Conservation (phyloP, 768 basidiomycete species). For the Boletus speciosus region DNA sequence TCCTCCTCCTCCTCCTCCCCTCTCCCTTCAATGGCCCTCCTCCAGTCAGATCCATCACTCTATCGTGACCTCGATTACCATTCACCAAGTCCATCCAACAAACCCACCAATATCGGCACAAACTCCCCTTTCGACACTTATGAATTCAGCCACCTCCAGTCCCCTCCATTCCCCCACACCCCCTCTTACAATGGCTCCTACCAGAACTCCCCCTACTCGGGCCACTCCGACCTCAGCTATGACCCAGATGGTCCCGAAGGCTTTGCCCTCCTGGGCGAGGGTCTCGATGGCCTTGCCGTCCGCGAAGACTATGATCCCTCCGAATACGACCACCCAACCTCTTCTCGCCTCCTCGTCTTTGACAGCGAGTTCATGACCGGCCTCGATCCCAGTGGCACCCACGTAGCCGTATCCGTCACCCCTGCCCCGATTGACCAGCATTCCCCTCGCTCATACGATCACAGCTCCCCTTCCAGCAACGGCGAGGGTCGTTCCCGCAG, state of each 20-base stretch:
- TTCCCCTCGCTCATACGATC: constrained; percentile 50
- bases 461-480: constrained; percentile 62
- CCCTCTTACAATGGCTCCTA: constrained; percentile 65
- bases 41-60: constrained; percentile 19
- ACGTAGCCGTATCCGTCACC: constrained; percentile 40
- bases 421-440: constrained; percentile 35
- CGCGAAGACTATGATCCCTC: constrained; percentile 65
- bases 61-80: constrained; percentile 28
- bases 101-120: constrained; percentile 22
- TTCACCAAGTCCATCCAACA: constrained; percentile 26
- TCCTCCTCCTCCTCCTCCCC: background rate
- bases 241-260: constrained; percentile 45
- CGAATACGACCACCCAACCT: constrained; percentile 63
- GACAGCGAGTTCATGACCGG: constrained; percentile 44
- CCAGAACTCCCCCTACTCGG: constrained; percentile 68
- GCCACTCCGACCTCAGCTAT: constrained; percentile 62
- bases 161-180: constrained; percentile 45
- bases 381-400: constrained; percentile 27
- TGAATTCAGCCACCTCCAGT: constrained; percentile 35
- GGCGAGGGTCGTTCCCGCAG: constrained; percentile 50
- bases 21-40: constrained; percentile 24
- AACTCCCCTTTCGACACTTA: constrained; percentile 38
- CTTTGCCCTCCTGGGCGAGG: constrained; percentile 50
- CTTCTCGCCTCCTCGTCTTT: constrained; percentile 55
- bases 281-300: constrained; percentile 34